Percentiles rank a stretch among this genome's conserved stretches.
Conservation (phyloP, 169 alveolate genomes). For the Cryptosporidium sp. region DNA sequence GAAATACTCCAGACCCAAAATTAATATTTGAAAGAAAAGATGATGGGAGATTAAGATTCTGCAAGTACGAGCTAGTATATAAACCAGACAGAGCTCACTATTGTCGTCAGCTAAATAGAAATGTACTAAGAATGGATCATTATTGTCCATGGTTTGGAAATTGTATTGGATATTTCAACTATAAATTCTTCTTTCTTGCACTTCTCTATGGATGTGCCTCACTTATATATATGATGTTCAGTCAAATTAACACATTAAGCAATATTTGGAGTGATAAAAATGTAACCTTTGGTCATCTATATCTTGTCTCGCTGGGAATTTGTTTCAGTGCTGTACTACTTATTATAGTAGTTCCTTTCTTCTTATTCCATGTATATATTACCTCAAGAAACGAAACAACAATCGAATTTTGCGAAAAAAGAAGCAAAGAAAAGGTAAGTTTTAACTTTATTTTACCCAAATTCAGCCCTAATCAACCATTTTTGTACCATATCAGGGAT, state of each 20-base stretch:
- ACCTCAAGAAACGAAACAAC: constrained; percentile 78
- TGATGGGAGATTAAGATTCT: constrained; percentile 74
- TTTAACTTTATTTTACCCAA: background rate
- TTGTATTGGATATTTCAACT: constrained; percentile 59
- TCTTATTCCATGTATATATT: constrained; percentile 78
- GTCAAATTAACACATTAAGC: constrained; percentile 35
- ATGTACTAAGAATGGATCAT: constrained; percentile 70
- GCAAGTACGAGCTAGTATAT: constrained; percentile 71
- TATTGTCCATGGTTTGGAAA: constrained; percentile 76
- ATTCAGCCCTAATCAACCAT: background rate
- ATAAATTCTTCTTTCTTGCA: constrained; percentile 80
- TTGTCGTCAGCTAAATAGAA: constrained; percentile 52
- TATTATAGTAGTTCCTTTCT: constrained; percentile 77
- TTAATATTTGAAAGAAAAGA: constrained; percentile 53
- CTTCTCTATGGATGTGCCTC: constrained; percentile 72
- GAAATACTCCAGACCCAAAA: constrained; percentile 74
- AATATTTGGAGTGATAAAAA: constrained; percentile 74
- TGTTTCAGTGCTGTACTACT: constrained; percentile 40
- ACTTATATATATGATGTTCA: constrained; percentile 7
- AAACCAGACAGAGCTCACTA: constrained; percentile 74
- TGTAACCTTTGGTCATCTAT: constrained; percentile 43
- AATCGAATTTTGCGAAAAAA: constrained; percentile 81
- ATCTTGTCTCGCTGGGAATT: constrained; percentile 40
- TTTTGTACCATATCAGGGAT: background rate
- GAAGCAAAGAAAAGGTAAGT: constrained; percentile 77